Percentiles rank a stretch among this genome's conserved stretches.
Evolutionary conservation across 1,284 basidiomycete genomes (phyloP).

Genomic region (Puccinia horiana): DNA sequence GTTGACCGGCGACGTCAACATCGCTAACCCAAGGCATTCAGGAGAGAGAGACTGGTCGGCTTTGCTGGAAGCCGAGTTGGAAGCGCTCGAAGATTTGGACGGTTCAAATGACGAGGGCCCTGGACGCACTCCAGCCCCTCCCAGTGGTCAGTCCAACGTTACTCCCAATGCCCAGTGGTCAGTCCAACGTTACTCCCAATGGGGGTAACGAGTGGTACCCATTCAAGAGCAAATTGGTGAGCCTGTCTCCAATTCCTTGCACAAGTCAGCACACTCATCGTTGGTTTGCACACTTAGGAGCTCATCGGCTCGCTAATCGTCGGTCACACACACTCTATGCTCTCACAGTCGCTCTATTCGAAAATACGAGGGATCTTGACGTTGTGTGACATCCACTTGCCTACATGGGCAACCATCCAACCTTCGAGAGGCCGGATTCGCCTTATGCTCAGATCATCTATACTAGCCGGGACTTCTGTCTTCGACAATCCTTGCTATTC

Average conservation of each 20-base stretch:
- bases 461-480: background rate
- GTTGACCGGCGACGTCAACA: background rate
- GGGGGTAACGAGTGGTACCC: background rate
- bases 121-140: no score
- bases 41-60: background rate
- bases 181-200: background rate
- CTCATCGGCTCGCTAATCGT: background rate
- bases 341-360: background rate
- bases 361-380: background rate
- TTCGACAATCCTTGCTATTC: background rate
- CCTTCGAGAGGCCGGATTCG: background rate
- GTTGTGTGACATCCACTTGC: background rate
- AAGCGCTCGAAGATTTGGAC: background rate
- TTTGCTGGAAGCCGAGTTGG: background rate
- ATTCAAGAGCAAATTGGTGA: background rate
- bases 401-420: background rate
- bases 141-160: no score
- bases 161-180: background rate
- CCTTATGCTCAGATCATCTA: background rate
- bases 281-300: constrained; percentile 51
- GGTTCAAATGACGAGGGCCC: background rate
- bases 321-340: background rate
- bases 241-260: background rate
- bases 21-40: background rate
- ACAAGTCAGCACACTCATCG: background rate